These are phyloP conservation scores for Aureobasidium sp. DNA, from an alignment of 2,329 filamentous ascomycete genomes.

Conservation along the genomic window DNA sequence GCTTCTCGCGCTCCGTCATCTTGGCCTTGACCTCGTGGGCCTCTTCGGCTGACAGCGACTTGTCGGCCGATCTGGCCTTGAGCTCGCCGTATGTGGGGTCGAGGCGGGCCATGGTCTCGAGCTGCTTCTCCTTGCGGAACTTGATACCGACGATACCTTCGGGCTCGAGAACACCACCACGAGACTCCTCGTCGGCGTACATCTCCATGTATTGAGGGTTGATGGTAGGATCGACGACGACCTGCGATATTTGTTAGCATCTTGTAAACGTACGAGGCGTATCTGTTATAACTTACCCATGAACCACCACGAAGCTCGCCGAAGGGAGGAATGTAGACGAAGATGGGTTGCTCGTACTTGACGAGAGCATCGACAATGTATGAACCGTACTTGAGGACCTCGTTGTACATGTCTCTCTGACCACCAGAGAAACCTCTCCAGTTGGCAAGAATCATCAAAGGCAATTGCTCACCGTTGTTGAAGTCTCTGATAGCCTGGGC, in stretches of 20 bases:
- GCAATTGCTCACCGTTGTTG: conserved; percentile 97
- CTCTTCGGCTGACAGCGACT: conserved; percentile 62
- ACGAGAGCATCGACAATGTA: conserved; percentile 98
- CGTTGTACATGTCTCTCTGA: conserved; percentile 99
- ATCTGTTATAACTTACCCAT: conserved; percentile 51
- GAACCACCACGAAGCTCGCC: conserved; percentile 97
- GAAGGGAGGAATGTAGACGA: conserved; percentile 95
- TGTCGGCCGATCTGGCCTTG: conserved; percentile 65
- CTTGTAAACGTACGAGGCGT: neutral
- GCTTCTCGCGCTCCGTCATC: conserved; percentile 77
- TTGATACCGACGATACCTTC: conserved; percentile 99
- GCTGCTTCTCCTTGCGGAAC: conserved; percentile 93
- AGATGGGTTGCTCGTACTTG: conserved; percentile 97
- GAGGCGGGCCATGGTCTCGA: conserved; percentile 92
- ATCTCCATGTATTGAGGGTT: conserved; percentile 97
- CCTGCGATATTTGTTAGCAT: conserved; percentile 38
- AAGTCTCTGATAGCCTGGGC: conserved; percentile 98
- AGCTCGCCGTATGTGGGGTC: conserved; percentile 76
- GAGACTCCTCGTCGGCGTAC: conserved; percentile 93
- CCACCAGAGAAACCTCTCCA: conserved; percentile 99
- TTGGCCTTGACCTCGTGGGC: conserved; percentile 70
- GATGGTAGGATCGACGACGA: conserved; percentile 97
- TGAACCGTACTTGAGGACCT: conserved; percentile 98
- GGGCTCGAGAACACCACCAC: conserved; percentile 93
- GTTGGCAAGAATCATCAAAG: conserved; percentile 98